A percentile compares a stretch with the other conserved stretches of the same genome.
These are phyloP conservation scores for Beauveria pseudobassiana DNA, from an alignment of 2,329 filamentous ascomycete species.

Conservation along the genomic window DNA sequence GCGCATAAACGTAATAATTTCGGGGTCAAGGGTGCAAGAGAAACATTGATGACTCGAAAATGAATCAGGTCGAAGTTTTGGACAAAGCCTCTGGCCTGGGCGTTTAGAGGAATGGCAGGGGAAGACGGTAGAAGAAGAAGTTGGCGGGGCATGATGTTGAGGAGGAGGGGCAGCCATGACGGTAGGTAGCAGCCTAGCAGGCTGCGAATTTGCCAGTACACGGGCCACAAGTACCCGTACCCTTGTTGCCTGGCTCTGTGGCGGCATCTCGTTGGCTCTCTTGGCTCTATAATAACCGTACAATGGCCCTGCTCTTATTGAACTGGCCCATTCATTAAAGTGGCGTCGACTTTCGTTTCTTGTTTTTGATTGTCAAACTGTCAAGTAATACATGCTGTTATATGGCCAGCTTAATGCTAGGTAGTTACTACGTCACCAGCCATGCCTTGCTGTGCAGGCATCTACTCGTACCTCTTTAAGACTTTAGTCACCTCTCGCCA, in stretches of 20 bases:
- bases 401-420: no score
- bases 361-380: neutral
- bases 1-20: neutral
- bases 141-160: constrained; percentile 4
- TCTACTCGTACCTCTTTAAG: no score
- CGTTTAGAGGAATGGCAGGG: neutral
- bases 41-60: neutral
- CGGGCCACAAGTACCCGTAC: neutral
- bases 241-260: neutral
- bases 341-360: neutral
- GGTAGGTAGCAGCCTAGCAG: neutral
- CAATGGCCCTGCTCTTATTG: neutral
- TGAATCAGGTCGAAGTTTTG: neutral
- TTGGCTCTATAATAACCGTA: neutral
- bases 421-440: neutral
- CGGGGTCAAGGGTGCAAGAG: neutral
- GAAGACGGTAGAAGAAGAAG: neutral
- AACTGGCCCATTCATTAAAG: neutral
- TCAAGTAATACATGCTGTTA: neutral
- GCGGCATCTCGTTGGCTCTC: neutral
- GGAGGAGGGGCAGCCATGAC: constrained; percentile 7
- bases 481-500: neutral
- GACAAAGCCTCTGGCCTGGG: neutral
- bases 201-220: neutral
- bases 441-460: neutral